phyloP scores from a whole-genome alignment of 2,329 filamentous ascomycete species.

The Calonectria montana region DNA sequence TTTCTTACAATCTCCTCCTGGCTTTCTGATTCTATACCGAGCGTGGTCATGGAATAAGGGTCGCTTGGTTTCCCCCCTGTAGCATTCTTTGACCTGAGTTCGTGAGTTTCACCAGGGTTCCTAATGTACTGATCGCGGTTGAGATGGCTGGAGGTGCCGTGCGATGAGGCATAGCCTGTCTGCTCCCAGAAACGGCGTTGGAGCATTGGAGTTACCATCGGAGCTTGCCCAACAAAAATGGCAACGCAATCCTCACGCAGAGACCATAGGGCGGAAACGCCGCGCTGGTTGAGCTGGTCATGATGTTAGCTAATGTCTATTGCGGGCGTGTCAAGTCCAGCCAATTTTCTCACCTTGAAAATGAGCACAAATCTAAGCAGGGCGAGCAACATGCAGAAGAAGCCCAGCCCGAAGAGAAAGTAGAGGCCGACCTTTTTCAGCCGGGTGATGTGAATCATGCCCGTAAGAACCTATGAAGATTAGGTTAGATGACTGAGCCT shows the following conservation, averaged over 20 bases:
- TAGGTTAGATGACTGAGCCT: background rate
- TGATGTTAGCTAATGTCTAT: background rate
- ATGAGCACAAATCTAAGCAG: background rate
- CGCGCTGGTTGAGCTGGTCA: background rate
- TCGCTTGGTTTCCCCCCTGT: background rate
- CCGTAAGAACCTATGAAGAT: background rate
- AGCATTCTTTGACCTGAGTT: background rate
- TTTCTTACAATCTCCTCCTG: slow-evolving; percentile 1
- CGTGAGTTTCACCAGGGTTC: background rate
- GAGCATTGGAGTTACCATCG: background rate
- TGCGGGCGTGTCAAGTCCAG: background rate
- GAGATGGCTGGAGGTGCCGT: background rate
- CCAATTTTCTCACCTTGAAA: background rate
- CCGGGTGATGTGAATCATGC: background rate
- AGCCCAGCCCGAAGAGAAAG: background rate
- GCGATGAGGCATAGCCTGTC: background rate
- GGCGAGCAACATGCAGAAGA: background rate
- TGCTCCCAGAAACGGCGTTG: background rate
- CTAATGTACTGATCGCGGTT: background rate
- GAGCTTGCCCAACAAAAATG: background rate
- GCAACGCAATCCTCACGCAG: background rate
- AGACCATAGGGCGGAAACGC: background rate
- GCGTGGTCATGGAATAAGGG: background rate
- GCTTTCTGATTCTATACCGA: background rate
- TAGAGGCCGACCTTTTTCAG: background rate